Evolutionary conservation across 2,329 filamentous ascomycete genomes (phyloP).

Genomic region (Helminthosporium solani): DNA sequence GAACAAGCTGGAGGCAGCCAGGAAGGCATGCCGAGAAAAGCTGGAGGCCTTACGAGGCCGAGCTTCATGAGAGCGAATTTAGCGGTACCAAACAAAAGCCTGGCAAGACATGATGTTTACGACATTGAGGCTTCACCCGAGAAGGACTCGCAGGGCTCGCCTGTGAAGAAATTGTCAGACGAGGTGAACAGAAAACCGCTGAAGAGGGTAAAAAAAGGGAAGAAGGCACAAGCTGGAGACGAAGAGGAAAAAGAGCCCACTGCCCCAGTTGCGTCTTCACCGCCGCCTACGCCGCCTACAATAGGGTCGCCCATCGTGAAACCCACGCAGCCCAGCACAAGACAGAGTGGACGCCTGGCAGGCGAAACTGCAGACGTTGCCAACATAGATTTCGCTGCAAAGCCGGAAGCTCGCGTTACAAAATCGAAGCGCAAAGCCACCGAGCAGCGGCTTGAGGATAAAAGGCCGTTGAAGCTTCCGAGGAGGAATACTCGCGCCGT

Average conservation of each 20-base stretch:
- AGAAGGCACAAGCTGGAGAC: neutral
- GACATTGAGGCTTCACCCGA: slow-evolving; percentile 23
- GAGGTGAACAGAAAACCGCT: slow-evolving; percentile 12
- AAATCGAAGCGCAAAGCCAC: slow-evolving; percentile 10
- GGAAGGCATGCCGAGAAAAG: neutral
- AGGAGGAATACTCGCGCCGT: neutral
- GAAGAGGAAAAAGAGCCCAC: neutral
- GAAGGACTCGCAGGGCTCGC: slow-evolving; percentile 7
- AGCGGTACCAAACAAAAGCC: slow-evolving; percentile 6
- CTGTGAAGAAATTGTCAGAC: slow-evolving; percentile 5
- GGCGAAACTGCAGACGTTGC: slow-evolving; percentile 5
- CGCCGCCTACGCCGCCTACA: slow-evolving; percentile 4
- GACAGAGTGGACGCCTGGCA: slow-evolving; percentile 6
- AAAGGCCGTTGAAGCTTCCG: slow-evolving; percentile 6
- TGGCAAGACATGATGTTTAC: slow-evolving; percentile 17
- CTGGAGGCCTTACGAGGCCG: slow-evolving; percentile 2
- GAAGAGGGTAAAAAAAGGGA: slow-evolving; percentile 12
- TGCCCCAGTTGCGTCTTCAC: neutral
- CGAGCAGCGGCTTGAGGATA: neutral
- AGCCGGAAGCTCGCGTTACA: neutral
- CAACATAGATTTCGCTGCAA: slow-evolving; percentile 3
- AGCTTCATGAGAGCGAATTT: slow-evolving; percentile 10
- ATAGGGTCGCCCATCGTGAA: neutral
- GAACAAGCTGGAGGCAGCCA: neutral
- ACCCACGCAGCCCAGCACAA: neutral